Base-by-base conservation (phyloP, 2,329 filamentous ascomycete genomes). In the Xylariaceae sp. region DNA sequence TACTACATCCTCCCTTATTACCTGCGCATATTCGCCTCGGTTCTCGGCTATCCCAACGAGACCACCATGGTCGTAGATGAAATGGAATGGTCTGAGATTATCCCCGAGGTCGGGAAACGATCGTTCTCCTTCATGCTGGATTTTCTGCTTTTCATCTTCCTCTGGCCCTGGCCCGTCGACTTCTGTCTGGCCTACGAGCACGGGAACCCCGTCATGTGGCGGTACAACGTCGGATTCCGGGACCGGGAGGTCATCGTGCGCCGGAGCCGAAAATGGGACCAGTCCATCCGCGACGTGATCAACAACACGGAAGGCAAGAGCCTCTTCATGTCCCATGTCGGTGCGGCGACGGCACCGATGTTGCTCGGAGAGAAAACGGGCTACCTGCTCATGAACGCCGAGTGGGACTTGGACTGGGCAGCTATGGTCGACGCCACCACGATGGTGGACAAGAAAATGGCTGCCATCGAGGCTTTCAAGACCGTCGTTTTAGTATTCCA, bases 391-490 rank as follows among this genome's bases (percentile, higher is more conserved):
- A 89, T 96, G 80, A 90, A 93, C 70, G 84, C 82, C 59, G 83
- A 91, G 59, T 98, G 91, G 88, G 90, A 96, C 72, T 77, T 97
- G 57, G 92, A 96, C 71, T 97, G 93, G 82, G 80, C 81, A 45
- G 81, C 82, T 19, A 97, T 97, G 90, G 77, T 91, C 12, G 76
- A 81, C 59, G 91, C 90, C 3, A 89, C 91, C 44, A 75, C 76
- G 32, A 73, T 96, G 62, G 82, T 92, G 1, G 88, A 91, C 62
- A 78, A 79, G 63, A 86, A 85, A 66, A 78, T 80, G 19, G 66
- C 82, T 20, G 71, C 79, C 20, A 70, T 90, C 14, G 83, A 89
- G n/a, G 85, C 87, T 20, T 88, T 96, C 69, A 83, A 83, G 58
- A 86, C 84, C 49, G 79, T 88, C 1, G 87, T 91, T n/a, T 73